Evolutionary conservation across 2,329 filamentous ascomycete species (phyloP).

Genomic region (Penicillium sp.): DNA sequence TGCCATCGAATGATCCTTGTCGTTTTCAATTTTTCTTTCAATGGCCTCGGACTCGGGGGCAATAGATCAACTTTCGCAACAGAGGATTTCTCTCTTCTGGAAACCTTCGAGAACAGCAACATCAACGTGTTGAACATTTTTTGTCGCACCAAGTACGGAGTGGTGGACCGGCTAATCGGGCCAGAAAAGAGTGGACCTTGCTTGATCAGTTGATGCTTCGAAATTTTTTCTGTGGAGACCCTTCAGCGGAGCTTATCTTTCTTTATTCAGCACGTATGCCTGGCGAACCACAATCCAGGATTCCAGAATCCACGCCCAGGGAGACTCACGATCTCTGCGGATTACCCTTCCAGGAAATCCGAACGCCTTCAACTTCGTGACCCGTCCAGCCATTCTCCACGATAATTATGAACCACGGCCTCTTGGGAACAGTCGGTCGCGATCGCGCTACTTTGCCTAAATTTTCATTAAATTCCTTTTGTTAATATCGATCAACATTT

Average conservation of each 20-base stretch:
- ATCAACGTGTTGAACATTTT: background rate
- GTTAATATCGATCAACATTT: background rate
- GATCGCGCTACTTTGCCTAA: background rate
- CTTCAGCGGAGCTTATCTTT: conserved; percentile 27
- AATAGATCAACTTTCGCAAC: background rate
- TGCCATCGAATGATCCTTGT: background rate
- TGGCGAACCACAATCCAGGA: conserved; percentile 16
- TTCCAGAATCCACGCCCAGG: conserved; percentile 3
- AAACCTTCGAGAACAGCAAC: background rate
- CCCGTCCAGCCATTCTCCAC: background rate
- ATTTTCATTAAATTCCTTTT: background rate
- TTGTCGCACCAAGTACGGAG: background rate
- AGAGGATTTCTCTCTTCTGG: background rate
- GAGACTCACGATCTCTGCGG: conserved; percentile 30
- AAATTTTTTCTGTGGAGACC: conserved; percentile 31
- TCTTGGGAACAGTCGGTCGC: background rate
- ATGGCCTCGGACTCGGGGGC: no score
- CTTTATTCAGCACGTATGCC: conserved; percentile 17
- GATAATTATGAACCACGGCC: background rate
- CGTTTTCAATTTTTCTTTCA: background rate
- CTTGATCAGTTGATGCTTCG: conserved; percentile 31
- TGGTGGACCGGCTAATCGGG: conserved; percentile 2
- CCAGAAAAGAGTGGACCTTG: conserved; percentile 8
- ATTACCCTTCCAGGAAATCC: conserved; percentile 28
- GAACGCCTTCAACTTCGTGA: conserved; percentile 22